Evolutionary conservation across 1,139 yeast species (phyloP), one percentile per base, ranked within the genome.

Genomic region (Tardiomyces digboiensis): DNA sequence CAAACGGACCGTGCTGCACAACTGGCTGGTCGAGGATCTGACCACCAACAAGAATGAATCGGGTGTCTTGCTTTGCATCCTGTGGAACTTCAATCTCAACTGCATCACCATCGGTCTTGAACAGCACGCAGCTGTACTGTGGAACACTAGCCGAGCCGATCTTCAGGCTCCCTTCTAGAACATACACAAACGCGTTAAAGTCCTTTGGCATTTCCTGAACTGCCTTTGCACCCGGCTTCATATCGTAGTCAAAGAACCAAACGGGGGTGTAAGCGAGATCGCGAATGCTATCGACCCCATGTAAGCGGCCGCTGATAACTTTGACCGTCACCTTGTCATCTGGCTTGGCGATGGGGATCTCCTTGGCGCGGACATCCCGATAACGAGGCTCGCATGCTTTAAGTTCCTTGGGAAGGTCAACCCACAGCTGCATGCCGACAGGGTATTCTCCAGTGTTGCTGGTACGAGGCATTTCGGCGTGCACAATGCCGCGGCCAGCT

Each of bases 1-100:
- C 94, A 61, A 85, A 86, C 18, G 95, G 95, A 14, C 96, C 96
- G 57, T 86, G 82, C 61, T 87, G 95, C 23, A 85, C 83, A 43
- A 82, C 72, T 19, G 77, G 75, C 65, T 87, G 96, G 53, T 84
- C 76, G 47, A 86, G 70, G 39, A 75, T 74, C 61, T 85, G 68
- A 42, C 96, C 97, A 29, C 89, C 95, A 49, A 87, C 68, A 29
- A 88, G 55, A 3, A 84, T 78, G 54, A 88, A 79, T 50, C 77
- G 75, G 2, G 79, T 64, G 13, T 64, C 67, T 23, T 65, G 59
- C 18, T 52, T 43, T 29, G 45, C 47, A 6, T 46, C 43, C 22
- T 57, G 60, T 12, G 54, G 55, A 2, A 58, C 60, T 13, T 47
- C 42, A 26, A 56, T 46, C 22, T 46, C 44, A 19, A 58, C 50